Evolutionary conservation across 148 eudicot genomes (phyloP), one percentile per base, ranked within the genome.

Genomic region (Tetragonia tetragonoides): DNA sequence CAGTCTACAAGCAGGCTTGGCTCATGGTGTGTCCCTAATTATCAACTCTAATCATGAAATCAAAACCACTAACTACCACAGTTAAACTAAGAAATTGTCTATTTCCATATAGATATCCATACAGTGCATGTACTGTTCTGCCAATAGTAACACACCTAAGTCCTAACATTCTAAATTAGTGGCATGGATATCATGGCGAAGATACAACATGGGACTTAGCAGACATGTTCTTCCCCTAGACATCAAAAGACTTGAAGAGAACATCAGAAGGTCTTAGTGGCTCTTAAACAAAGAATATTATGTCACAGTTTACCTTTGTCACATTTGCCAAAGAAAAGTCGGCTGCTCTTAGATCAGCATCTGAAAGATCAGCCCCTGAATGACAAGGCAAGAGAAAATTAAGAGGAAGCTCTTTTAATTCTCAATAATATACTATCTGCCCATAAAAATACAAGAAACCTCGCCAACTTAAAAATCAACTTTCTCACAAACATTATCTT

Each of bases 301-400:
- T 62, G 66, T 18, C 38, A 38, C 21, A 11, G 60, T 66, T 82
- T 70, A 93, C 99, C 97, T 95, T 91, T 20, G 88, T 87, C 56
- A 93, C 97, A 79, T 88, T 92, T 40, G 99, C 97, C 79, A 95
- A 81, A 57, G 99, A 95, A 76, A 93, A 95, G 81, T 95, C 99
- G 37, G 92, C 99, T 74, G 90, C 89, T 86, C 99, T 90, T 46
- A 95, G 89, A 89, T 95, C 99, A 79, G 97, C 87, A 82, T 92
- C 94, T 54, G 99, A 92, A 71, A 95, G 94, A 87, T 95, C 97
- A 82, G 99, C 99, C 81, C 98, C 98, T 94, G 85, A 79, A 78
- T 59, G 23, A 79, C 65, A 57, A 70, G 71, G 80, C 9, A 72
- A 64, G 72, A 28, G 18, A 18, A 71, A 66, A 28, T 23, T 4